Conservation (phyloP, 1,284 basidiomycete species). For the Megacollybia platyphylla region DNA sequence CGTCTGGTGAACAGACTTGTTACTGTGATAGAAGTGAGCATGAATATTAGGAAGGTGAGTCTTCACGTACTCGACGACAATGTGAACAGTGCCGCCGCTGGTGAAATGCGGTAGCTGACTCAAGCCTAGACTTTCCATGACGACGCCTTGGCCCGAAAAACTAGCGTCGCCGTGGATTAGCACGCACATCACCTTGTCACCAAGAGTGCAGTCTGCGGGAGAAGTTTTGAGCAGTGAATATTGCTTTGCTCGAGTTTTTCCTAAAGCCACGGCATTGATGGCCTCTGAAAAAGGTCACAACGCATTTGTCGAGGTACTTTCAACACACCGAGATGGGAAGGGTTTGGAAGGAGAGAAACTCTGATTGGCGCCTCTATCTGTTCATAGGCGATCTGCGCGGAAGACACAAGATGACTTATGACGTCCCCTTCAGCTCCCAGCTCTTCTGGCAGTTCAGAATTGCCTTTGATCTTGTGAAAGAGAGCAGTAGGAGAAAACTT, state of each 20-base stretch:
- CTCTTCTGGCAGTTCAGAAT: constrained; percentile 57
- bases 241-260: constrained; percentile 87
- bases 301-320: constrained; percentile 1
- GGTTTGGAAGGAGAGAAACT: constrained; percentile 76
- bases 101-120: constrained; percentile 82
- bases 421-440: constrained; percentile 73
- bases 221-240: constrained; percentile 66
- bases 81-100: constrained; percentile 77
- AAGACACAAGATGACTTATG: constrained; percentile 70
- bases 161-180: constrained; percentile 86
- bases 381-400: constrained; percentile 45
- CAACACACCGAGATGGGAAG: constrained; percentile 66
- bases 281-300: constrained; percentile 43
- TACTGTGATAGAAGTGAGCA: constrained; percentile 6
- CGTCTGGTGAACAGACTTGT: constrained; percentile 2
- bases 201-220: constrained; percentile 60
- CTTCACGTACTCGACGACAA: constrained; percentile 73
- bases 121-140: constrained; percentile 79
- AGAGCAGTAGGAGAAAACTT: constrained; percentile 53
- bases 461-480: constrained; percentile 80
- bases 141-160: constrained; percentile 74
- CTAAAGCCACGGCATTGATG: constrained; percentile 74
- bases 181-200: constrained; percentile 78
- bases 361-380: constrained; percentile 39
- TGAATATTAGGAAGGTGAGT: constrained; percentile 3